Conservation (phyloP, 2,329 filamentous ascomycete species). For the Tolypocladium pustulatum region DNA sequence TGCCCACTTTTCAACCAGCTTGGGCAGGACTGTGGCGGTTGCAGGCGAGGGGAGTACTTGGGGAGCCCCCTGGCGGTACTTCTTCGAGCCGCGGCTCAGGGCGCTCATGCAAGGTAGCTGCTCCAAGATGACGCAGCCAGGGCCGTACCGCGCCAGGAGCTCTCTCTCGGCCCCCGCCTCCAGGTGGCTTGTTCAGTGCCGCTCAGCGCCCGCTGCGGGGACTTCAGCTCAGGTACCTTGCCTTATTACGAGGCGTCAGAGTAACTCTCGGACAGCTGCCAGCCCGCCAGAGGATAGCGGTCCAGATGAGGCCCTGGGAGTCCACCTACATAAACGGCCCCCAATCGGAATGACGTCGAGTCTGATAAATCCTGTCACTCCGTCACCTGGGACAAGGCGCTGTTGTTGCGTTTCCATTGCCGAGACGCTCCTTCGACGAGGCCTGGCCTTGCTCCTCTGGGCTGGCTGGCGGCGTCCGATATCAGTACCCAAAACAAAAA, state of each 20-base stretch:
- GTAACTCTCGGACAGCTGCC: too few relatives aligned
- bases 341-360: background rate
- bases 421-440: background rate
- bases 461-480: too few relatives aligned
- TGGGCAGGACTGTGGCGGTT: slow-evolving; percentile 10
- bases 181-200: background rate
- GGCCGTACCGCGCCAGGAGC: background rate
- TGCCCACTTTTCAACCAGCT: slow-evolving; percentile 4
- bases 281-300: background rate
- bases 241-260: too few relatives aligned
- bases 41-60: slow-evolving; percentile 10
- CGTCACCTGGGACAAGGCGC: background rate
- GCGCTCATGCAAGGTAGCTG: background rate
- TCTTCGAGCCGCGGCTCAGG: background rate
- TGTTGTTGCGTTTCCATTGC: background rate
- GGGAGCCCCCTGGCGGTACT: background rate
- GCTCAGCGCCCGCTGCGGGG: background rate
- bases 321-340: background rate
- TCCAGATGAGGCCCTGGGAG: background rate
- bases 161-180: background rate
- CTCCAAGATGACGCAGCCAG: background rate
- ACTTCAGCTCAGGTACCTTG: too few relatives aligned
- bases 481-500: too few relatives aligned
- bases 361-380: background rate
- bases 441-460: background rate